Percentiles rank a stretch among this genome's conserved stretches.
Evolutionary conservation across 805 yeast genomes (phyloP).

Genomic region (Ogataea parapolymorpha): DNA sequence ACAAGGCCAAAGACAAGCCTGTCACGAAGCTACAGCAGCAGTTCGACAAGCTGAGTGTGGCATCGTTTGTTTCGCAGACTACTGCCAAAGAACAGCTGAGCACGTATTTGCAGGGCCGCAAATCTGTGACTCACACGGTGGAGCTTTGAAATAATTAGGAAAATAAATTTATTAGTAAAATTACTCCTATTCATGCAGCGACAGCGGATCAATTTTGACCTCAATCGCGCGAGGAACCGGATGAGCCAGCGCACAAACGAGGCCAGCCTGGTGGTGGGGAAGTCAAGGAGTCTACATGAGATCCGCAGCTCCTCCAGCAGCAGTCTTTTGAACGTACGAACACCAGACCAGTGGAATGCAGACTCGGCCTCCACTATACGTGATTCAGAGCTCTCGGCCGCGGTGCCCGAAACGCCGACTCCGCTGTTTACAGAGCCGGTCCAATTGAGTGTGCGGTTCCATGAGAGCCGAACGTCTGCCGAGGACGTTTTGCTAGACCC

Average conservation of each 20-base stretch:
- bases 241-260: conserved; percentile 33
- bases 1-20: not conserved
- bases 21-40: not conserved
- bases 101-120: conserved; percentile 7
- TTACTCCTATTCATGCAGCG: conserved; percentile 14
- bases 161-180: not conserved
- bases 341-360: conserved; percentile 1
- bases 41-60: conserved; percentile 13
- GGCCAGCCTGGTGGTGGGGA: conserved; percentile 33
- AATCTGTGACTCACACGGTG: not conserved
- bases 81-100: conserved; percentile 14
- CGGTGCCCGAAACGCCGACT: not conserved
- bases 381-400: not conserved
- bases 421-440: conserved; percentile 31
- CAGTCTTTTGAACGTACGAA: conserved; percentile 5
- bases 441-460: conserved; percentile 52
- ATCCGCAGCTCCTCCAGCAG: conserved; percentile 15
- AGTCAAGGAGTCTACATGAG: conserved; percentile 18
- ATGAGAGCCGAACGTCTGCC: conserved; percentile 57
- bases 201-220: conserved; percentile 27
- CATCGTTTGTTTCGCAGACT: conserved; percentile 10
- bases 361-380: conserved; percentile 2
- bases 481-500: conserved; percentile 66
- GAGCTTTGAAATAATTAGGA: not conserved
- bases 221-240: conserved; percentile 27